A percentile compares a stretch with the other conserved stretches of the same genome.
These are phyloP conservation scores for Eucalyptus globulus DNA, from an alignment of 345 rosid species.

Conservation along the genomic window DNA sequence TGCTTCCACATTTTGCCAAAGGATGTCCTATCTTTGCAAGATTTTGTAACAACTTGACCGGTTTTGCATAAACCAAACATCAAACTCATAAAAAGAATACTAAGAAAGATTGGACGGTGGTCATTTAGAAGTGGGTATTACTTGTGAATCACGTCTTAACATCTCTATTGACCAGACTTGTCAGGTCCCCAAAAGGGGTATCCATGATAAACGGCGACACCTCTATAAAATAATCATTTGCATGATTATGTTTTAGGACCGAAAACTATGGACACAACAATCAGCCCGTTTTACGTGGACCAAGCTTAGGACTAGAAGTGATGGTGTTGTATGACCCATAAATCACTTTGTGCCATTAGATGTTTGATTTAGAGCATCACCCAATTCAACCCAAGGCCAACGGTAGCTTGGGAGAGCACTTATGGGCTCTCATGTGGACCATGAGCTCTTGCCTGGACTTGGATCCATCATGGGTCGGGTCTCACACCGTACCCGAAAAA, in stretches of 20 bases:
- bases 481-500: neutral
- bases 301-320: neutral
- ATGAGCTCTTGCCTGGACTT: neutral
- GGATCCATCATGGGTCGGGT: neutral
- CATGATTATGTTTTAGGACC: too few species aligned
- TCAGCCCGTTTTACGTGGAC: neutral
- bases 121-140: neutral
- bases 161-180: neutral
- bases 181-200: fast-evolving
- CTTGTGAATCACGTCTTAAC: neutral
- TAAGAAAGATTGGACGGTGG: neutral
- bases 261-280: neutral
- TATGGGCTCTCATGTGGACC: neutral
- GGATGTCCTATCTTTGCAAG: neutral
- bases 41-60: neutral
- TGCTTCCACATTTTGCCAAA: too few species aligned
- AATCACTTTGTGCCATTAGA: neutral
- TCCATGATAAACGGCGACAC: too few species aligned
- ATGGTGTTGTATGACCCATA: neutral
- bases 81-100: neutral
- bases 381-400: neutral
- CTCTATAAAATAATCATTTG: too few species aligned
- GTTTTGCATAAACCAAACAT: too few species aligned
- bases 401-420: neutral
- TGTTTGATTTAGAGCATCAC: neutral